phyloP scores from a whole-genome alignment of 768 basidiomycete species.

The Naganishia onofrii region DNA sequence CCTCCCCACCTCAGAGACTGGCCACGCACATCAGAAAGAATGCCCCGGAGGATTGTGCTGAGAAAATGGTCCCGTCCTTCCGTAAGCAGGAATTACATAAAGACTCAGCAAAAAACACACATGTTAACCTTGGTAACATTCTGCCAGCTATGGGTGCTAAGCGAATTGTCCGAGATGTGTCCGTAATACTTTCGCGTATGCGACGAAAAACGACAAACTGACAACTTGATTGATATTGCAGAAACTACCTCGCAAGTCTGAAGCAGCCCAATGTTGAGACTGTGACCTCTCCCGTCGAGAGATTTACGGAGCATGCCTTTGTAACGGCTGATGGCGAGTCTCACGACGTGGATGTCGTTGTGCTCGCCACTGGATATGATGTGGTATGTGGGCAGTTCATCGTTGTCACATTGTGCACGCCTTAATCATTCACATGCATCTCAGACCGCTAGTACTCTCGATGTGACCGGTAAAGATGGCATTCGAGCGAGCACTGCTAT shows the following conservation, averaged over 20 bases:
- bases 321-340: conserved; percentile 29
- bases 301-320: conserved; percentile 22
- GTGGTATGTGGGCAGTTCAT: conserved; percentile 24
- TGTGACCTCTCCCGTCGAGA: conserved; percentile 27
- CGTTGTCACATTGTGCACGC: neutral
- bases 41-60: conserved; percentile 30
- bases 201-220: neutral
- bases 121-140: neutral
- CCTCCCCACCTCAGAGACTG: conserved; percentile 16
- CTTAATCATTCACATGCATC: neutral
- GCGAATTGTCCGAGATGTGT: conserved; percentile 33
- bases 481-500: conserved; percentile 7
- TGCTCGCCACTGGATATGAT: conserved; percentile 39
- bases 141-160: conserved; percentile 34
- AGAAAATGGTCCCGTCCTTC: conserved; percentile 32
- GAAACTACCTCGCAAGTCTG: conserved; percentile 33
- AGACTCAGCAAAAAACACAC: neutral
- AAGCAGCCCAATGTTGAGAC: conserved; percentile 33
- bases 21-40: conserved; percentile 25
- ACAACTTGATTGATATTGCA: neutral
- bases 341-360: conserved; percentile 30
- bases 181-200: neutral
- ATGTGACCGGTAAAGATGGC: conserved; percentile 32
- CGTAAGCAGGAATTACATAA: conserved; percentile 26
- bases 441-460: conserved; percentile 28